Evolutionary conservation across 768 basidiomycete species (phyloP).

Genomic region (Russula griseocarnosa): DNA sequence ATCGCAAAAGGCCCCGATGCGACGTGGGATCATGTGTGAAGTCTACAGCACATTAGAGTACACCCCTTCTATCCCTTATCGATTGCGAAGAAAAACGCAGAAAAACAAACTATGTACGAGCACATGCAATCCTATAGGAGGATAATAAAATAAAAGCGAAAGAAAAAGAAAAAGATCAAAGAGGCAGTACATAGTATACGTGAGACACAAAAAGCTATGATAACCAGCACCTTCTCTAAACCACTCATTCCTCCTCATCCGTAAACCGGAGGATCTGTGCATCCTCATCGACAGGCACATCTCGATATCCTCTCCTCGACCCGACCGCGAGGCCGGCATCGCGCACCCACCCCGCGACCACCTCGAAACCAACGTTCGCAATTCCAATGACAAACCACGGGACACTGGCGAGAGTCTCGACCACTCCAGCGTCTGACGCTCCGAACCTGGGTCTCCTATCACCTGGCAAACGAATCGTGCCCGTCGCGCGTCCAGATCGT

Average conservation of each 20-base stretch:
- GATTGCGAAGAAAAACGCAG: not conserved
- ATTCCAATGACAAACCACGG: slow-evolving; percentile 88
- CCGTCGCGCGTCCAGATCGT: slow-evolving; percentile 65
- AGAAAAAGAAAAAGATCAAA: slow-evolving; percentile 6
- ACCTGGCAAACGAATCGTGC: slow-evolving; percentile 76
- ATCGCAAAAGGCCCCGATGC: not conserved
- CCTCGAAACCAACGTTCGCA: slow-evolving; percentile 67
- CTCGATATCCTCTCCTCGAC: slow-evolving; percentile 58
- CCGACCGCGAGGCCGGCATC: slow-evolving; percentile 39
- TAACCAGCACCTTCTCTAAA: not conserved
- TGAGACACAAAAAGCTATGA: too few species aligned
- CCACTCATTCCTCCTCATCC: slow-evolving; percentile 51
- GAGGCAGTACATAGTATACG: slow-evolving; percentile 3
- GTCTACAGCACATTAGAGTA: not conserved
- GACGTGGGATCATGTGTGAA: not conserved
- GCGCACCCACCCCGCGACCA: slow-evolving; percentile 49
- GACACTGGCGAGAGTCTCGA: slow-evolving; percentile 79
- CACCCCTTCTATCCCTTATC: not conserved
- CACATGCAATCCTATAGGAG: not conserved
- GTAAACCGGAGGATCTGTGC: slow-evolving; percentile 83
- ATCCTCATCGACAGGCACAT: slow-evolving; percentile 81
- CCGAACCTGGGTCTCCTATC: slow-evolving; percentile 38
- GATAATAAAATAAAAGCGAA: not conserved
- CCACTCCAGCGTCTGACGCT: slow-evolving; percentile 41
- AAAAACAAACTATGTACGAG: slow-evolving; percentile 1